These are phyloP conservation scores for Solanum virginianum DNA, from an alignment of 257 asterid species.

Conservation along the genomic window DNA sequence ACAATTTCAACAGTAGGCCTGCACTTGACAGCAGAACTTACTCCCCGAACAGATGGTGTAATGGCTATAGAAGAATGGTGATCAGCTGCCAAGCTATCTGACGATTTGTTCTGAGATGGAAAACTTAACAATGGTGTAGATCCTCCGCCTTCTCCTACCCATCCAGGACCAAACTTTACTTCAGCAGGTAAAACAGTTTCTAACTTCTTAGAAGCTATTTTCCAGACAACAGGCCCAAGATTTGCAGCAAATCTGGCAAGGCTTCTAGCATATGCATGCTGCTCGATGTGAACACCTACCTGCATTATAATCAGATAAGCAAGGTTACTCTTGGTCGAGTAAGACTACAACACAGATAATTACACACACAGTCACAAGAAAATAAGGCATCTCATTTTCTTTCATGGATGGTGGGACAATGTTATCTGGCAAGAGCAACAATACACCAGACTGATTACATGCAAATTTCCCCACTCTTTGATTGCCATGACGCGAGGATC, in stretches of 20 bases:
- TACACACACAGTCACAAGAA: not conserved
- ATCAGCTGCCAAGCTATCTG: constrained; percentile 16
- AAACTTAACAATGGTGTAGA: constrained; percentile 12
- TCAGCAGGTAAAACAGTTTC: constrained; percentile 51
- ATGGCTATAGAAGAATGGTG: constrained; percentile 21
- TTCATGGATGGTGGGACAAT: not conserved
- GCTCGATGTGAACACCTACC: constrained; percentile 75
- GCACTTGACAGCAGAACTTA: constrained; percentile 10
- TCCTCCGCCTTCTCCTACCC: constrained; percentile 67
- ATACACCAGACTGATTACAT: not conserved
- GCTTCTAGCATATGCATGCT: constrained; percentile 75
- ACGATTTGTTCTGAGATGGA: constrained; percentile 27
- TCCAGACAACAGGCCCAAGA: constrained; percentile 89
- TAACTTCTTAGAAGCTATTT: constrained; percentile 57
- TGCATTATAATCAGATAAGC: constrained; percentile 11
- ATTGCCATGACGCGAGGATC: not conserved
- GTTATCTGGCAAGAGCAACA: not conserved
- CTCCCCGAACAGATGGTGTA: constrained; percentile 21
- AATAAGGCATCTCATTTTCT: not conserved
- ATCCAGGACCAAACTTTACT: constrained; percentile 73
- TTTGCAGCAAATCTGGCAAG: constrained; percentile 68
- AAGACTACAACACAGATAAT: not conserved
- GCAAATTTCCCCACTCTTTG: not conserved
- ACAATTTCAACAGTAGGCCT: constrained; percentile 29
- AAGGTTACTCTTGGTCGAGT: not conserved